Evolutionary conservation across 2,329 filamentous ascomycete species (phyloP).

Genomic region (Metarhizium robertsii): DNA sequence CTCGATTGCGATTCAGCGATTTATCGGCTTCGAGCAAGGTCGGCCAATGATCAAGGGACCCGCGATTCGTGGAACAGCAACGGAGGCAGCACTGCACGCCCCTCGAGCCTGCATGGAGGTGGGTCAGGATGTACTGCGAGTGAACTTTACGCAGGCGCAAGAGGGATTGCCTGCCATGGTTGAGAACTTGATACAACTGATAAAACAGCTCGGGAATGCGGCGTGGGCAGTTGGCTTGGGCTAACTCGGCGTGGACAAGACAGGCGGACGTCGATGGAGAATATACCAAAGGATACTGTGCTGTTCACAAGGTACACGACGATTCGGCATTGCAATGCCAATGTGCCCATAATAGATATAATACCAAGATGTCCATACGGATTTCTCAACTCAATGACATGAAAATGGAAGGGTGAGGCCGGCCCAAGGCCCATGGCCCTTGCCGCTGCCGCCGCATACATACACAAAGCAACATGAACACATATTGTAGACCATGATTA

Average conservation of each 20-base stretch:
- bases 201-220: conserved; percentile 49
- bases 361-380: too few relatives aligned
- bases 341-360: too few relatives aligned
- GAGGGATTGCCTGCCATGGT: conserved; percentile 49
- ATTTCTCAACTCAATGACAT: too few relatives aligned
- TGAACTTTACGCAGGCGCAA: conserved; percentile 37
- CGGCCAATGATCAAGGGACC: conserved; percentile 37
- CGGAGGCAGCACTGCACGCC: conserved; percentile 39
- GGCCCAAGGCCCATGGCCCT: too few relatives aligned
- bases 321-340: too few relatives aligned
- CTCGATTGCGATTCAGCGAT: conserved; percentile 42
- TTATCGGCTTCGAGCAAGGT: conserved; percentile 46
- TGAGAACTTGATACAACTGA: conserved; percentile 55
- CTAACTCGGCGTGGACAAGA: conserved; percentile 3
- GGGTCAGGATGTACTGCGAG: conserved; percentile 44
- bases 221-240: conserved; percentile 29
- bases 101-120: conserved; percentile 50
- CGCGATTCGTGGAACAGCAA: conserved; percentile 15
- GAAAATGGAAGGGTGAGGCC: too few relatives aligned
- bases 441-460: too few relatives aligned
- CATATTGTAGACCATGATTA: too few relatives aligned
- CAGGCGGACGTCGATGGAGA: background rate
- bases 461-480: too few relatives aligned
- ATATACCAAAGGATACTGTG: too few relatives aligned
- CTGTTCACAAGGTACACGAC: too few relatives aligned